Base-by-base conservation (phyloP, 305 asterid species). In the Plantago lanceolata region DNA sequence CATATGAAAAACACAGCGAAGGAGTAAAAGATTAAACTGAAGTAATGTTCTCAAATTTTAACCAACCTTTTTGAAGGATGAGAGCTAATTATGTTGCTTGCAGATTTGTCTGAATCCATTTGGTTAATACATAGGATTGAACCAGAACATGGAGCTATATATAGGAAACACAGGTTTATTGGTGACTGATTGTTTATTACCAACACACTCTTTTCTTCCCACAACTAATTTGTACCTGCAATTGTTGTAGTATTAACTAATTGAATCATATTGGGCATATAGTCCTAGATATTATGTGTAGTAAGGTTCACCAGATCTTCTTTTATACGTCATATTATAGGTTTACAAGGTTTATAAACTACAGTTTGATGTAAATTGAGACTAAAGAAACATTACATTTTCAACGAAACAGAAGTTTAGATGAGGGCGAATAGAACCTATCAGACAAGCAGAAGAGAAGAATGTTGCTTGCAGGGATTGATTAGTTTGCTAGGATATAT, bases 171-270 rank as follows among this genome's bases (percentile, higher is more conserved):
- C 53, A 33, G 61, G 59, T 31, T 15, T 61, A 24, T 35, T 7
- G 64, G 26, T 65, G 35, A 44, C 17, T 47, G 73, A 50, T 72
- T 70, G 52, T 69, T 73, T 55, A 56, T 48, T 56, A 29, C 16
- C 64, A 59, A 68, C 83, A 71, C 80, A 73, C 80, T 20, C 51
- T 76, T 78, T 71, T 67, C 75, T 81, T 75, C 68, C 53, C 68
- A 19, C 67, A 78, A 64, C 82, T 73, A 78, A 71, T 50, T 48
- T 61, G 71, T 67, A 78, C 54, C 82, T 61, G 35, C 68, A 64
- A 59, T 61, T 44, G 9, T 67, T 70, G 64, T 58, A 29, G 57
- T 50, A 53, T 12, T 19, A 20, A 8, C 28, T 19, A 12, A 53
- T 50, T 17, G 20, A 8, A 21, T 53, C 26, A 52, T 53, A n/a